Percentiles rank a stretch among this genome's conserved stretches.
phyloP scores from a whole-genome alignment of 495 filamentous ascomycete genomes.

The Neurospora africana region DNA sequence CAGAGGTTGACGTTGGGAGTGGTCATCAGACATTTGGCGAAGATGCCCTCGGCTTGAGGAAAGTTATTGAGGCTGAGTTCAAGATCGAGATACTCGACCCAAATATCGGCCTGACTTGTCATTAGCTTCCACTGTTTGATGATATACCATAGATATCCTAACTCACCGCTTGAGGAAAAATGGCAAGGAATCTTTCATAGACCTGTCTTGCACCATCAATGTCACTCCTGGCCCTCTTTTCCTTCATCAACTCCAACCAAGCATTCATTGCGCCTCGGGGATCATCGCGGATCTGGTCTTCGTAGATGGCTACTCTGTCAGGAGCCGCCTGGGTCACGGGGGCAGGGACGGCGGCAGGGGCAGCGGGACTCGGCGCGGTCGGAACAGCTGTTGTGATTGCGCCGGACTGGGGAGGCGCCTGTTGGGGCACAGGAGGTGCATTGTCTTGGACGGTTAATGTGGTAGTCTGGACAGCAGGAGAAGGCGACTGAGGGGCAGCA shows the following conservation, averaged over 20 bases:
- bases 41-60: constrained; percentile 65
- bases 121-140: constrained; percentile 14
- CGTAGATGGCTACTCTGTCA: constrained; percentile 73
- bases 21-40: constrained; percentile 58
- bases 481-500: constrained; percentile 8
- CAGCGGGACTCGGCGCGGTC: constrained; percentile 2
- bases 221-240: constrained; percentile 73
- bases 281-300: constrained; percentile 84
- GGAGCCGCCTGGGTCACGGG: constrained; percentile 43
- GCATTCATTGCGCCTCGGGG: constrained; percentile 83
- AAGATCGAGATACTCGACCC: constrained; percentile 77
- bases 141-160: neutral
- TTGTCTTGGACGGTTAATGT: constrained; percentile 13
- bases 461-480: constrained; percentile 17
- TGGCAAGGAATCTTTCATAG: constrained; percentile 74
- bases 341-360: constrained; percentile 8
- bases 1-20: constrained; percentile 77
- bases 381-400: neutral
- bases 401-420: constrained; percentile 1
- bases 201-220: constrained; percentile 67
- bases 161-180: constrained; percentile 88
- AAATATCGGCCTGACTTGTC: constrained; percentile 65
- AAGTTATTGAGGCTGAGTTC: constrained; percentile 76
- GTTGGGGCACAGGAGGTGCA: constrained; percentile 14
- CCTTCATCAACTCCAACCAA: constrained; percentile 77